These are phyloP conservation scores for Salix dunnii DNA, from an alignment of 345 rosid species.

Conservation along the genomic window DNA sequence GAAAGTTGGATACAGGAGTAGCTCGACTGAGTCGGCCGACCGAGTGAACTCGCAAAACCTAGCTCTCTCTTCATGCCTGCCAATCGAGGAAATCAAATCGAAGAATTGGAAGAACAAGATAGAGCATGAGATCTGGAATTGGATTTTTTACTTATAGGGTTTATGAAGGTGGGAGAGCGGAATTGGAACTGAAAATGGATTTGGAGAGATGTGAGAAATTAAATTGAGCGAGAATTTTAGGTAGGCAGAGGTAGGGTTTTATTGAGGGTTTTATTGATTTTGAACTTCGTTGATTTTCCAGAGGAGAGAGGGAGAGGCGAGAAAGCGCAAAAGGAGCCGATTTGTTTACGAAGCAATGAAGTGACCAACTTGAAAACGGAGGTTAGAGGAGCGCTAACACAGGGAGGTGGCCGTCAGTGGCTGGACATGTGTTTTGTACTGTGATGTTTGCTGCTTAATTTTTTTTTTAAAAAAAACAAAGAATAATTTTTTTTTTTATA, in stretches of 20 bases:
- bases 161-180: neutral
- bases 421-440: no score
- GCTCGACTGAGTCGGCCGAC: conserved; percentile 22
- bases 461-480: no score
- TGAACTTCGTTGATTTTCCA: neutral
- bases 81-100: conserved; percentile 27
- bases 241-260: conserved; percentile 19
- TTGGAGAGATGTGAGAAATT: neutral
- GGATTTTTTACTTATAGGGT: conserved; percentile 8
- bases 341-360: neutral
- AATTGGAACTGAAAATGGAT: neutral
- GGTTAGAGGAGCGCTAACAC: no score
- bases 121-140: neutral
- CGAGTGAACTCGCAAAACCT: conserved; percentile 19
- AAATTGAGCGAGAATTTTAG: neutral
- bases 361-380: neutral
- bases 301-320: neutral
- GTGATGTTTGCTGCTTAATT: no score
- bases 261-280: conserved; percentile 4
- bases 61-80: conserved; percentile 59
- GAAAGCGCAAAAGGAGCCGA: neutral
- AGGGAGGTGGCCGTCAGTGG: no score
- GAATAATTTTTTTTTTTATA: no score
- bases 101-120: neutral
- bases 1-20: conserved; percentile 23